These are phyloP conservation scores for Dillenia suffruticosa DNA, from an alignment of 164 flowering plant genomes.

Conservation along the genomic window DNA sequence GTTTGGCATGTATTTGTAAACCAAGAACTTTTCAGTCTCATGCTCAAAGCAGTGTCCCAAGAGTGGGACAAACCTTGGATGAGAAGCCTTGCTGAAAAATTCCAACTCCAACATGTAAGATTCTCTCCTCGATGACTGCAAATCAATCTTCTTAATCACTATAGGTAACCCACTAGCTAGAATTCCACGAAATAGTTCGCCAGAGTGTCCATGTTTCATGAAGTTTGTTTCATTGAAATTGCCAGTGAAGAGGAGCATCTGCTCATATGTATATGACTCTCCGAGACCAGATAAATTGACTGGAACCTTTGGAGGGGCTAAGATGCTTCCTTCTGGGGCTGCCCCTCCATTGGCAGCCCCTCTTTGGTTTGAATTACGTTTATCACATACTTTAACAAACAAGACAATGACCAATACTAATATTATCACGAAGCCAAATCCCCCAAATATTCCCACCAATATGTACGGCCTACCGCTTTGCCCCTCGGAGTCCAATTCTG, in stretches of 20 bases:
- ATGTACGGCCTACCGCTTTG: slow-evolving; percentile 44
- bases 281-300: slow-evolving; percentile 59
- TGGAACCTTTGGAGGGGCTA: slow-evolving; percentile 33
- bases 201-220: slow-evolving; percentile 88
- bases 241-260: slow-evolving; percentile 63
- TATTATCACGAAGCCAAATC: slow-evolving; percentile 50
- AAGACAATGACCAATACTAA: slow-evolving; percentile 31
- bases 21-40: slow-evolving; percentile 75
- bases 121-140: slow-evolving; percentile 46
- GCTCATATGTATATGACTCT: slow-evolving; percentile 68
- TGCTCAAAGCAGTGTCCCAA: slow-evolving; percentile 85
- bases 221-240: slow-evolving; percentile 70
- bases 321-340: slow-evolving; percentile 34
- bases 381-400: slow-evolving; percentile 30
- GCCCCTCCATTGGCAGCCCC: slow-evolving; percentile 43
- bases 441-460: slow-evolving; percentile 68
- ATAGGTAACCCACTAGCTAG: slow-evolving; percentile 61
- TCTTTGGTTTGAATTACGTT: slow-evolving; percentile 35
- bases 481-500: slow-evolving; percentile 4
- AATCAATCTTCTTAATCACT: slow-evolving; percentile 65
- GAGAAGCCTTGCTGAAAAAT: slow-evolving; percentile 59
- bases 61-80: slow-evolving; percentile 82
- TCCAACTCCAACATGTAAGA: slow-evolving; percentile 67
- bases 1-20: slow-evolving; percentile 87
- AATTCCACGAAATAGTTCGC: slow-evolving; percentile 70